Evolutionary conservation across 139 green algal species (phyloP).

Genomic region (Dunaliella sp.): DNA sequence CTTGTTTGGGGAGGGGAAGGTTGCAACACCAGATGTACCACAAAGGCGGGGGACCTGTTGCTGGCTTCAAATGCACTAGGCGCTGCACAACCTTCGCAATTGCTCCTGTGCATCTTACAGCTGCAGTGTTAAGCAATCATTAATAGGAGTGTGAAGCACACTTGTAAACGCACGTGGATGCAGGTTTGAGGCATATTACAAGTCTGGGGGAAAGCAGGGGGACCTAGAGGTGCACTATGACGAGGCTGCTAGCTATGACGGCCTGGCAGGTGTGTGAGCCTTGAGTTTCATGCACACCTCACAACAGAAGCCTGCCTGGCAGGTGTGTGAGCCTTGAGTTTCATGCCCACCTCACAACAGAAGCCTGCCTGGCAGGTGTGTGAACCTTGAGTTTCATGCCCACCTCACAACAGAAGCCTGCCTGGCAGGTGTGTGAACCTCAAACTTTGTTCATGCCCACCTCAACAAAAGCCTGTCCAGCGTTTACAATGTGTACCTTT

Average conservation of each 20-base stretch:
- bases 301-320: no score
- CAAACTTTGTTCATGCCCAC: not conserved
- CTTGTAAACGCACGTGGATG: no score
- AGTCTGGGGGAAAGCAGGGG: constrained; percentile 22
- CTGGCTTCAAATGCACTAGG: no score
- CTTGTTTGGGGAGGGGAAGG: no score
- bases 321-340: not conserved
- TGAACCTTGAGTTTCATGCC: not conserved
- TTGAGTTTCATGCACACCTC: not conserved
- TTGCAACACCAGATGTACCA: no score
- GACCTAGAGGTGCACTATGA: constrained; percentile 47
- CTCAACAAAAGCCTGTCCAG: no score
- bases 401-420: not conserved
- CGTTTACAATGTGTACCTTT: no score
- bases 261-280: constrained; percentile 46
- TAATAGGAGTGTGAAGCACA: no score
- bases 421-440: not conserved
- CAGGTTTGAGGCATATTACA: constrained; percentile 38
- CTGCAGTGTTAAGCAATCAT: no score
- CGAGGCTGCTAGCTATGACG: constrained; percentile 59
- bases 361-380: not conserved
- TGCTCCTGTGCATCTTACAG: no score
- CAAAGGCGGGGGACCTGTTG: no score
- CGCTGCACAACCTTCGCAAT: no score
- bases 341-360: not conserved